phyloP scores from a whole-genome alignment of 2,329 filamentous ascomycete genomes.

The Trichoderma polysporum region DNA sequence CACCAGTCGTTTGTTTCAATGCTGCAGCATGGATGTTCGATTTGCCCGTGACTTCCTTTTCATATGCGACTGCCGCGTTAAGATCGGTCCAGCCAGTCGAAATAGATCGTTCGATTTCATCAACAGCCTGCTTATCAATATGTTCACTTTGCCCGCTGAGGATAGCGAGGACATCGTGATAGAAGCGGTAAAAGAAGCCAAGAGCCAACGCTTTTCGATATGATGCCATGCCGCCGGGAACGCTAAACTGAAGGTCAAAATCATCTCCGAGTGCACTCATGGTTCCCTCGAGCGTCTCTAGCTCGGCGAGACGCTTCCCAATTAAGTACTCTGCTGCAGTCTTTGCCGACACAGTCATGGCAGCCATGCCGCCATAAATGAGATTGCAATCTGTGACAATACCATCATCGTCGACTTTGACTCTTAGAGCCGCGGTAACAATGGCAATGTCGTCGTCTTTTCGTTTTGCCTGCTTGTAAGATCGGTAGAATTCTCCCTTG shows the following conservation, averaged over 20 bases:
- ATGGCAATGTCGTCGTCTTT: constrained; percentile 99
- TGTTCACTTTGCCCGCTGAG: constrained; percentile 49
- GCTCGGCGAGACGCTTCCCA: constrained; percentile 77
- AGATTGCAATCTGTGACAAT: constrained; percentile 73
- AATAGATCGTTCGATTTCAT: constrained; percentile 81
- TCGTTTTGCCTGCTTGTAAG: constrained; percentile 95
- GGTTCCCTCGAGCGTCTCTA: constrained; percentile 79
- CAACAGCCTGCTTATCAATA: constrained; percentile 70
- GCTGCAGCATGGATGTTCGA: constrained; percentile 86
- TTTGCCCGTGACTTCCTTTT: constrained; percentile 80
- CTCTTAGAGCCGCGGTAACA: constrained; percentile 80
- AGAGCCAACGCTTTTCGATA: constrained; percentile 89
- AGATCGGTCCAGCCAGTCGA: constrained; percentile 79
- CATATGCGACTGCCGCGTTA: constrained; percentile 71
- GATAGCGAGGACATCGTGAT: constrained; percentile 76
- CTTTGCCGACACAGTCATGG: constrained; percentile 84
- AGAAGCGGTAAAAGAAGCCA: constrained; percentile 96
- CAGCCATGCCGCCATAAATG: constrained; percentile 94
- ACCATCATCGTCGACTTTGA: constrained; percentile 68
- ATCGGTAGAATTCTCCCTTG: constrained; percentile 78
- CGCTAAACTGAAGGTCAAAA: constrained; percentile 84
- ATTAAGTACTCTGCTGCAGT: constrained; percentile 70
- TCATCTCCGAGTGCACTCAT: constrained; percentile 89
- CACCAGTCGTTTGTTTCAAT: constrained; percentile 88
- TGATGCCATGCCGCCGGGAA: constrained; percentile 96